Evolutionary conservation across 1,284 basidiomycete genomes (phyloP).

Genomic region (Marasmius oreades): DNA sequence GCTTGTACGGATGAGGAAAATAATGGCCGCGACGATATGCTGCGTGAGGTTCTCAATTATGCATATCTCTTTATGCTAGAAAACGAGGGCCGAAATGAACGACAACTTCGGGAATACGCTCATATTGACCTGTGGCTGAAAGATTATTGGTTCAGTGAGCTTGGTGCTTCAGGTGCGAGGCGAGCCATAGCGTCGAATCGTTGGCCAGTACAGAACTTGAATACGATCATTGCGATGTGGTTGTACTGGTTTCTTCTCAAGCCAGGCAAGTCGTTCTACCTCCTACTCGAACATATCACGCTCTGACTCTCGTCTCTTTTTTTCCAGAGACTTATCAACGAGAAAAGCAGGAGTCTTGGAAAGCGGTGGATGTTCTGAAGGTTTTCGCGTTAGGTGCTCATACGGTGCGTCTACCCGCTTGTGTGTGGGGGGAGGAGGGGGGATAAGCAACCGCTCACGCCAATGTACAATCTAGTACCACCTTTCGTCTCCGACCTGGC

Average conservation of each 20-base stretch:
- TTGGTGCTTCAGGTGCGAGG: conserved; percentile 41
- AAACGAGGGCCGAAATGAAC: conserved; percentile 75
- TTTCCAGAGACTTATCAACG: conserved; percentile 45
- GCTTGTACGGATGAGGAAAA: conserved; percentile 23
- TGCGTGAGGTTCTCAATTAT: conserved; percentile 53
- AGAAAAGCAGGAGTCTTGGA: conserved; percentile 36
- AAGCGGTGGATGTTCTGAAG: conserved; percentile 50
- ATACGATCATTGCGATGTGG: conserved; percentile 65
- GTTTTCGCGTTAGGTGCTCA: conserved; percentile 65
- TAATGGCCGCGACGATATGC: conserved; percentile 23
- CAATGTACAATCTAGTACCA: conserved; percentile 45
- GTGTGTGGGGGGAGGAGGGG: no score
- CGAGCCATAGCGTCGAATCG: conserved; percentile 30
- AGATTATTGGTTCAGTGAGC: conserved; percentile 49
- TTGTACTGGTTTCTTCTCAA: conserved; percentile 67
- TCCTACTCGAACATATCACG: conserved; percentile 2
- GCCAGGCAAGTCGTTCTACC: conserved; percentile 49
- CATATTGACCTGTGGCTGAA: conserved; percentile 45
- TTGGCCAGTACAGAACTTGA: conserved; percentile 56
- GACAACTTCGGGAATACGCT: conserved; percentile 58
- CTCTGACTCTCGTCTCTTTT: conserved; percentile 8
- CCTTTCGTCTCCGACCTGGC: conserved; percentile 53
- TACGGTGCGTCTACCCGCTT: conserved; percentile 37
- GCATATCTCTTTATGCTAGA: conserved; percentile 77
- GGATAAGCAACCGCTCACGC: conserved; percentile 6